Conservation (phyloP, 352 stramenopile genomes). For the Phytopythium sindhum region DNA sequence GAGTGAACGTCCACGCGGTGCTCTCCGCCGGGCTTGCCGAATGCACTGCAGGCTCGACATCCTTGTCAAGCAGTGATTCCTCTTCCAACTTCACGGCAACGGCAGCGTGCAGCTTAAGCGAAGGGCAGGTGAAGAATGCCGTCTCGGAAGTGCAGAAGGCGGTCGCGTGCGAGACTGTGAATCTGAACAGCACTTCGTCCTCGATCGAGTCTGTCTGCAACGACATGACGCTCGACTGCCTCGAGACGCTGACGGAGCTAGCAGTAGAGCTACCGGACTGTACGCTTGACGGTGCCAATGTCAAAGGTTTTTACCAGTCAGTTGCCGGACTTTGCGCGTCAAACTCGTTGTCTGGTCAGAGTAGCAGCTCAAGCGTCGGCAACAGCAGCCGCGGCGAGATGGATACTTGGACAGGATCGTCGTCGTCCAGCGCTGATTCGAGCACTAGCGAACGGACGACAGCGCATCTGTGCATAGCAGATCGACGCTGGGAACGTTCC, state of each 20-base stretch:
- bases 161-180: not conserved
- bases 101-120: not conserved
- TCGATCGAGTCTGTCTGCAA: not conserved
- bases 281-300: not conserved
- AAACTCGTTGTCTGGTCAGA: not conserved
- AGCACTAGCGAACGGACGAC: not conserved
- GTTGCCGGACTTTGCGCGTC: not conserved
- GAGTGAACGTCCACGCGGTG: not conserved
- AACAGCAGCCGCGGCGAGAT: not conserved
- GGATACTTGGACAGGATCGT: not conserved
- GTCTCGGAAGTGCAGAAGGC: not conserved
- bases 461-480: not conserved
- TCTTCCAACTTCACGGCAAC: not conserved
- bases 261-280: not conserved
- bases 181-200: not conserved
- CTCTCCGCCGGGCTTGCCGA: not conserved
- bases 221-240: not conserved
- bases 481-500: not conserved
- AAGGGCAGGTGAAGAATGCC: not conserved
- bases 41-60: not conserved
- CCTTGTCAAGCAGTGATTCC: not conserved
- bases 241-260: not conserved
- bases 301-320: not conserved
- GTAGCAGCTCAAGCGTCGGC: not conserved
- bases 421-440: not conserved